Evolutionary conservation across 2,329 filamentous ascomycete species (phyloP).

Genomic region (Orbilia brochopaga): DNA sequence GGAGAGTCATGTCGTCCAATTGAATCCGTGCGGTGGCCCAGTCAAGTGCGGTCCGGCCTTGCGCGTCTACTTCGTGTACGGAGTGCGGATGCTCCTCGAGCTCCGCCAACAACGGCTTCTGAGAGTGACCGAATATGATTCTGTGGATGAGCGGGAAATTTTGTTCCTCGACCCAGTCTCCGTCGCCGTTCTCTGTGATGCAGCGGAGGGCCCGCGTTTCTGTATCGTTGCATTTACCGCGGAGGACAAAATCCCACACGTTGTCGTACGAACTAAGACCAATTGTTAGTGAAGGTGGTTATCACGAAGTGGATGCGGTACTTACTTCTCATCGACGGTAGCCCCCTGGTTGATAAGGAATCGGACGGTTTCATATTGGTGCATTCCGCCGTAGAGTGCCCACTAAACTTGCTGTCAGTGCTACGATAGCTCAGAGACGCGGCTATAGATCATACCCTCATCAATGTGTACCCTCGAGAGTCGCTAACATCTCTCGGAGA

Average conservation of each 20-base stretch:
- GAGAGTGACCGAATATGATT: conserved; percentile 10
- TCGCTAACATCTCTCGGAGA: conserved; percentile 22
- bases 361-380: conserved; percentile 17
- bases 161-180: conserved; percentile 8
- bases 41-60: conserved; percentile 15
- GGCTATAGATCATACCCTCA: conserved; percentile 11
- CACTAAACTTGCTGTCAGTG: conserved; percentile 1
- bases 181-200: conserved; percentile 5
- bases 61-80: conserved; percentile 3
- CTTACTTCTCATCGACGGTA: conserved; percentile 16
- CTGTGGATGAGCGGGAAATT: conserved; percentile 13
- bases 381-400: conserved; percentile 24
- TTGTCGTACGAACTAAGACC: conserved; percentile 17
- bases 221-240: conserved; percentile 13
- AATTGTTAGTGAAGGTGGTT: neutral
- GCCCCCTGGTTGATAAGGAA: conserved; percentile 16
- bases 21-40: conserved; percentile 17
- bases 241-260: conserved; percentile 11
- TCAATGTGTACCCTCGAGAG: conserved; percentile 14
- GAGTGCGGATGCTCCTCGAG: conserved; percentile 6
- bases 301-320: neutral
- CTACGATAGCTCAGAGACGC: neutral
- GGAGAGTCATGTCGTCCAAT: conserved; percentile 11
- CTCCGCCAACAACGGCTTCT: neutral
- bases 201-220: conserved; percentile 2